phyloP scores from a whole-genome alignment of 2,329 filamentous ascomycete genomes.

The Alternaria alternata region DNA sequence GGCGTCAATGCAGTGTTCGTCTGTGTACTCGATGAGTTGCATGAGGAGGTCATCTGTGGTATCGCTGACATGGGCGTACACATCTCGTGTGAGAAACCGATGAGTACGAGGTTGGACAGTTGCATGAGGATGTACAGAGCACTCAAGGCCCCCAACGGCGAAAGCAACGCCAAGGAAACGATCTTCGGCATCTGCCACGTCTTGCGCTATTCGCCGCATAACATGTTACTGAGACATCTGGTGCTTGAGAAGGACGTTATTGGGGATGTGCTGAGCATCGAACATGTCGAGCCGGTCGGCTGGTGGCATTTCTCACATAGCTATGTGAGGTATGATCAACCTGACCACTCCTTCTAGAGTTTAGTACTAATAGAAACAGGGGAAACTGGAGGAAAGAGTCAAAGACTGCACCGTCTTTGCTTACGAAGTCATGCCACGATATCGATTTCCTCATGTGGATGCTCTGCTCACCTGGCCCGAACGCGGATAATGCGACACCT shows the following conservation, averaged over 20 bases:
- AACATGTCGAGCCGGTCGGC: conserved; percentile 93
- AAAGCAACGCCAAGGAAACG: conserved; percentile 15
- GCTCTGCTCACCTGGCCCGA: conserved; percentile 73
- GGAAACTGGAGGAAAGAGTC: conserved; percentile 92
- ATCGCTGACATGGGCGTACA: conserved; percentile 76
- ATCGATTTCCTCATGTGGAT: conserved; percentile 94
- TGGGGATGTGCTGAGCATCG: conserved; percentile 83
- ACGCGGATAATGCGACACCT: conserved; percentile 54
- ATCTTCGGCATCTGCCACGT: conserved; percentile 96
- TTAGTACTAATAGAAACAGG: conserved; percentile 48
- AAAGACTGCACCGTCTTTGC: conserved; percentile 77
- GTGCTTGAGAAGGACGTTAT: conserved; percentile 78
- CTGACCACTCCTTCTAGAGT: background rate
- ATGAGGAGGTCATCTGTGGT: conserved; percentile 79
- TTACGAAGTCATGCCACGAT: conserved; percentile 97
- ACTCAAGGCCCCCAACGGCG: conserved; percentile 46
- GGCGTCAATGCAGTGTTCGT: conserved; percentile 68
- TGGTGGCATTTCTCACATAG: conserved; percentile 84
- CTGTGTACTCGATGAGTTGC: conserved; percentile 86
- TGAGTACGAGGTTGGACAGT: conserved; percentile 80
- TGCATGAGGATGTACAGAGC: conserved; percentile 77
- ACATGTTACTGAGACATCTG: conserved; percentile 81
- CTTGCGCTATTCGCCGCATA: conserved; percentile 90
- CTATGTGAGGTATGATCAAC: conserved; percentile 64
- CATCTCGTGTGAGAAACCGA: conserved; percentile 93